Conservation (phyloP, 1,284 basidiomycete species). For the Porogramme epimiltina region DNA sequence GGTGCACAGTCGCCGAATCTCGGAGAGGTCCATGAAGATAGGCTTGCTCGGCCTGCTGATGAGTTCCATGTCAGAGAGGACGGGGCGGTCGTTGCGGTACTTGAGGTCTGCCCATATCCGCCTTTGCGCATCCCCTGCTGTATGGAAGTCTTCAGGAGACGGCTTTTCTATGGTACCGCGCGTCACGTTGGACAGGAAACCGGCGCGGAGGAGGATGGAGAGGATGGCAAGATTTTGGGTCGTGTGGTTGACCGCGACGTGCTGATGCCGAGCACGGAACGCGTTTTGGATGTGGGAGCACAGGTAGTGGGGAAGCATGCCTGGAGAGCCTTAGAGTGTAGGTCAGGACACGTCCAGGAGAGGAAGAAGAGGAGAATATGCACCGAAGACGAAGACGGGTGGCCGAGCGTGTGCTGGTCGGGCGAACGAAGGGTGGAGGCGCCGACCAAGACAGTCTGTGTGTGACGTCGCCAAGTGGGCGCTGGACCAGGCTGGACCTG, state of each 20-base stretch:
- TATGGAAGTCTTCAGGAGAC: slow-evolving; percentile 60
- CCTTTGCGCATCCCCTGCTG: slow-evolving; percentile 56
- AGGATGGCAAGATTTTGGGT: slow-evolving; percentile 84
- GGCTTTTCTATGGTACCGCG: slow-evolving; percentile 76
- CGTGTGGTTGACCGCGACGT: slow-evolving; percentile 74
- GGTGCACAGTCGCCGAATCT: slow-evolving; percentile 75
- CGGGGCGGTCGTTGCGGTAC: slow-evolving; percentile 84
- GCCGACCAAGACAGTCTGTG: no score
- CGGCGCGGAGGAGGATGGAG: slow-evolving; percentile 83
- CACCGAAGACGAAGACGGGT: no score
- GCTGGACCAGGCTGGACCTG: no score
- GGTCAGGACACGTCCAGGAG: not conserved
- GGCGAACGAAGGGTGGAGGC: no score
- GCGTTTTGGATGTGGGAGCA: slow-evolving; percentile 88
- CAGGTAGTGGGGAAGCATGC: slow-evolving; percentile 79
- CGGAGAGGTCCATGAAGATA: slow-evolving; percentile 71
- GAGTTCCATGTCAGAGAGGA: slow-evolving; percentile 73
- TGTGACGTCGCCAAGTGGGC: no score
- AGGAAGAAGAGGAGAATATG: not conserved
- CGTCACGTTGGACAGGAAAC: slow-evolving; percentile 81
- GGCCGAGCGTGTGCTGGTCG: no score
- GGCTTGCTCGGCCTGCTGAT: slow-evolving; percentile 76
- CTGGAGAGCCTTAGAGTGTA: slow-evolving; percentile 21
- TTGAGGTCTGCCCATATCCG: slow-evolving; percentile 91
- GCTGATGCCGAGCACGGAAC: slow-evolving; percentile 78